Conservation (phyloP, 345 rosid species). For the Eucalyptus decipiens region DNA sequence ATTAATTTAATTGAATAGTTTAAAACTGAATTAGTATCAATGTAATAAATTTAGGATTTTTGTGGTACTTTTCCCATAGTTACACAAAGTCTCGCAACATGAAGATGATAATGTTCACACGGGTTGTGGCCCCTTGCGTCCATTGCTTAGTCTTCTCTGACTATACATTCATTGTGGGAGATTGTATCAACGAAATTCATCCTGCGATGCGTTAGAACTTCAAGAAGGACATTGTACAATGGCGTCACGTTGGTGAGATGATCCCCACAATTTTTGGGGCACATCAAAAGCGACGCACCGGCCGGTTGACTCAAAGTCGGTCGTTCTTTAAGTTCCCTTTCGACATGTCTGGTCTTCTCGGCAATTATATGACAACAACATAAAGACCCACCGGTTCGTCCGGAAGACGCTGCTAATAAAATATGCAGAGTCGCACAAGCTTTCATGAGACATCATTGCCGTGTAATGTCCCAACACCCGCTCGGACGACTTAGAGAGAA, state of each 20-base stretch:
- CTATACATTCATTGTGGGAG: neutral
- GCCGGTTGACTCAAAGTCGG: neutral
- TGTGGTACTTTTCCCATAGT: neutral
- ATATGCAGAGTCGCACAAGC: neutral
- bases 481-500: neutral
- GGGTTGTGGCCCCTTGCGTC: neutral
- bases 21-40: too few relatives aligned
- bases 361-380: neutral
- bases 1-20: too few relatives aligned
- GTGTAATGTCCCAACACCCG: neutral
- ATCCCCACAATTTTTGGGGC: neutral
- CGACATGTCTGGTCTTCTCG: neutral
- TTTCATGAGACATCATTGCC: neutral
- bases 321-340: neutral
- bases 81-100: too few relatives aligned
- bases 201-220: neutral
- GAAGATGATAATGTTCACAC: neutral
- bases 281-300: neutral
- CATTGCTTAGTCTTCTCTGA: neutral
- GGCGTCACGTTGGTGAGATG: neutral
- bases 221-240: neutral
- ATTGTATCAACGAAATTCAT: neutral
- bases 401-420: neutral
- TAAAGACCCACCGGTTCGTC: neutral
- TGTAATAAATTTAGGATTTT: too few relatives aligned